phyloP scores from a whole-genome alignment of 192 early-diverging fungal species.

The Spizellomyces punctatus region DNA sequence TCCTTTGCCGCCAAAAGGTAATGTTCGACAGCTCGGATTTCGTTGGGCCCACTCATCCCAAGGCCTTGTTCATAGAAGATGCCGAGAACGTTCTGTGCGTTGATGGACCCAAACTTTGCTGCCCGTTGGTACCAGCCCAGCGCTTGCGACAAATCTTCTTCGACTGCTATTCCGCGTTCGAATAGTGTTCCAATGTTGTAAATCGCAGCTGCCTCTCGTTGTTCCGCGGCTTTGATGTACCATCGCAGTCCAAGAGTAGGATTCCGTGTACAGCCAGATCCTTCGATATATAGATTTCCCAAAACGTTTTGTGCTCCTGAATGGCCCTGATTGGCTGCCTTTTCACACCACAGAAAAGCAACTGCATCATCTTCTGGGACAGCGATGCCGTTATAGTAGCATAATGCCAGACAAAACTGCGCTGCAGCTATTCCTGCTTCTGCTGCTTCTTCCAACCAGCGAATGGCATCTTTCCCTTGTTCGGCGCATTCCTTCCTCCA shows the following conservation, averaged over 20 bases:
- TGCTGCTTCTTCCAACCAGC: constrained; percentile 46
- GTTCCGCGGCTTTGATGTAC: constrained; percentile 56
- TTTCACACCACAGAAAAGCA: constrained; percentile 48
- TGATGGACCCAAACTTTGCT: constrained; percentile 41
- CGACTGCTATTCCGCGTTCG: constrained; percentile 53
- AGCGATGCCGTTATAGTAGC: constrained; percentile 52
- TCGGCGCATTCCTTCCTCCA: constrained; percentile 21
- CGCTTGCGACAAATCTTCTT: constrained; percentile 37
- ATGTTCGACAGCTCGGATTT: constrained; percentile 40
- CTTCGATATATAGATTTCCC: constrained; percentile 80
- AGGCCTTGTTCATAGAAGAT: constrained; percentile 56
- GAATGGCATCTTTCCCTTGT: constrained; percentile 15
- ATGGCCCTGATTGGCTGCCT: constrained; percentile 50
- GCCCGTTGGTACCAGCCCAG: constrained; percentile 56
- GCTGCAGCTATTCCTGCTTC: constrained; percentile 42
- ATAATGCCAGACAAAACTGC: constrained; percentile 55
- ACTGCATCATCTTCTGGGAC: constrained; percentile 34
- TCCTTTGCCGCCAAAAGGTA: constrained; percentile 45
- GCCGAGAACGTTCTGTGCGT: constrained; percentile 55
- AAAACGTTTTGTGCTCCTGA: constrained; percentile 55
- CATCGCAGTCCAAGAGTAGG: constrained; percentile 61
- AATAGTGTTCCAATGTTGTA: constrained; percentile 63
- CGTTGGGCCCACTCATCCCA: constrained; percentile 26
- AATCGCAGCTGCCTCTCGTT: constrained; percentile 50
- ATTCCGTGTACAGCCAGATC: constrained; percentile 62